Evolutionary conservation across 495 filamentous ascomycete genomes (phyloP), one percentile per base, ranked within the genome.

Genomic region (Penicillium mononematosum): DNA sequence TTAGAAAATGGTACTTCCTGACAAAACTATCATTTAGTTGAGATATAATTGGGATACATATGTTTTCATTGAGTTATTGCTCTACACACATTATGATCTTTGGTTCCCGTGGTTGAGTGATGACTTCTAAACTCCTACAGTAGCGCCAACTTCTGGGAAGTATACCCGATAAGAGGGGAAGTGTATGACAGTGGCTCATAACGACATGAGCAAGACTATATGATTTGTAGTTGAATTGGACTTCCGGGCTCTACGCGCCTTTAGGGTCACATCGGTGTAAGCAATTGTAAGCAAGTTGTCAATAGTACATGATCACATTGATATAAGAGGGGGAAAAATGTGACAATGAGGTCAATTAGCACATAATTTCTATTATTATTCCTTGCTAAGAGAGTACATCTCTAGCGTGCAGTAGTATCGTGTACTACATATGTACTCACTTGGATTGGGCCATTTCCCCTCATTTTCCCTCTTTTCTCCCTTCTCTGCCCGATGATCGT

Each of bases 311-410:
- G 29, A 10, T n/a, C 16, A 14, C 27, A 25, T 22, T 5, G 6
- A 25, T 22, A 27, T 42, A 4, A 42, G 19, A 50, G 9, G 6
- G n/a, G 31, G 0, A 34, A 34, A 24, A 39, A 25, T 55, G 42
- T 55, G 43, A 24, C 19, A 16, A 31, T 45, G 31, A 27, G 22
- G 43, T 46, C 53, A 55, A 55, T 55, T 55, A 55, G 20, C 27
- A 16, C 9, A 12, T 1, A 25, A 36, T 55, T 55, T 55, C 53
- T 55, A 55, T 55, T 16, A 55, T 55, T 55, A 38, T 25, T 36
- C 19, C 11, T 34, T 19, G n/a, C 14, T 50, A 36, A 50, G 41
- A 17, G 14, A 29, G 42, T 46, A 22, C 11, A 25, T 22, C 29
- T 45, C 27, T 55, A 47, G 44, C 7, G 43, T 55, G 53, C 53